Evolutionary conservation across 2,329 filamentous ascomycete species (phyloP).

Genomic region (Aureobasidium zeae): DNA sequence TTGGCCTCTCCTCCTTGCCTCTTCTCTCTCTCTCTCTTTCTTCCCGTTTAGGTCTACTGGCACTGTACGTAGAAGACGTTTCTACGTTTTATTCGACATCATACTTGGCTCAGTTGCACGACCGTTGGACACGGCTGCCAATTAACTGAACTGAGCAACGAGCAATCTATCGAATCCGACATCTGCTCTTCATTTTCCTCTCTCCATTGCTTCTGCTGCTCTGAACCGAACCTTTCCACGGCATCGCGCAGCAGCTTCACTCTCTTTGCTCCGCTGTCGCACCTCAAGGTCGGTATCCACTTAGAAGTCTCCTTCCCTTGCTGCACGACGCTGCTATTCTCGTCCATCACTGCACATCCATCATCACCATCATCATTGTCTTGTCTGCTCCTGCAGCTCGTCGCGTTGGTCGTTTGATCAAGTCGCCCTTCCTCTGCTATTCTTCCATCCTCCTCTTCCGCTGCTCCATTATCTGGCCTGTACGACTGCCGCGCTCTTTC

Average conservation of each 20-base stretch:
- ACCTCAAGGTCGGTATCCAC: slow-evolving; percentile 13
- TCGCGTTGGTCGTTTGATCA: background rate
- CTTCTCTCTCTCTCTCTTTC: background rate
- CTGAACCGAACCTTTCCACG: background rate
- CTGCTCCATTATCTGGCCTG: background rate
- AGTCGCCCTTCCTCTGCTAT: background rate
- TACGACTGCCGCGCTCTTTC: slow-evolving; percentile 3
- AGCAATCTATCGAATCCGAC: slow-evolving; percentile 14
- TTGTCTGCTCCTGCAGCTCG: background rate
- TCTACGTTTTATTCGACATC: slow-evolving; percentile 11
- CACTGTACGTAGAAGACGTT: slow-evolving; percentile 6
- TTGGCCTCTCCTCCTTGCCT: too few species aligned
- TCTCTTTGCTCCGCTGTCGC: slow-evolving; percentile 14
- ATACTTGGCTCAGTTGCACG: background rate
- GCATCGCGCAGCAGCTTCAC: slow-evolving; percentile 15
- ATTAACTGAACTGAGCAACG: slow-evolving; percentile 7
- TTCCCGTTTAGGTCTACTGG: too few species aligned
- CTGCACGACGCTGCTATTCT: slow-evolving; percentile 10
- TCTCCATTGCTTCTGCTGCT: slow-evolving; percentile 4
- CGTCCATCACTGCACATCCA: too few species aligned
- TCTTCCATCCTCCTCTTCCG: background rate
- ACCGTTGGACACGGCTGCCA: slow-evolving; percentile 10
- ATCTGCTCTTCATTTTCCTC: slow-evolving; percentile 1
- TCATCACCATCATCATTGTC: slow-evolving; percentile 4
- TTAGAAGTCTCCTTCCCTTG: slow-evolving; percentile 1